Conservation (phyloP, 2,329 filamentous ascomycete genomes). For the Capronia americana region DNA sequence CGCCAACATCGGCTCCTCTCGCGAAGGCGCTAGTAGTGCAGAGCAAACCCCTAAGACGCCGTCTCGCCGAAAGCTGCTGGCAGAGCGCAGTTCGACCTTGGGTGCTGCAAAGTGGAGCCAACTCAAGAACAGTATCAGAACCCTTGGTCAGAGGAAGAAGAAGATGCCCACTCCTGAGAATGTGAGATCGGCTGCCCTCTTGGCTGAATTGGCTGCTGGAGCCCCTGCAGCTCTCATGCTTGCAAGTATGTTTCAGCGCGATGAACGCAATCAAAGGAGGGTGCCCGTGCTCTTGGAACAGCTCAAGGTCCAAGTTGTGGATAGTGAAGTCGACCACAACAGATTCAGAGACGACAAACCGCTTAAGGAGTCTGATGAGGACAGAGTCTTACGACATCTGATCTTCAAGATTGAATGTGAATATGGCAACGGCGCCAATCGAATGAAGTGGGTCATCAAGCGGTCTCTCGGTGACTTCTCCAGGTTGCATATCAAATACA, state of each 20-base stretch:
- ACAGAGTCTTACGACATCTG: constrained; percentile 69
- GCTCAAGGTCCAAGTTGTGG: constrained; percentile 83
- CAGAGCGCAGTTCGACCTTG: constrained; percentile 73
- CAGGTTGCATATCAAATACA: constrained; percentile 93
- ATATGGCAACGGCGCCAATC: constrained; percentile 91
- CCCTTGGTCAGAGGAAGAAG: constrained; percentile 77
- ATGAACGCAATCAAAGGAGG: constrained; percentile 92
- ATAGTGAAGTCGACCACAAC: constrained; percentile 71
- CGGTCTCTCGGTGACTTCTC: constrained; percentile 87
- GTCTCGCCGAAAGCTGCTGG: constrained; percentile 50
- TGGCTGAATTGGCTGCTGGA: constrained; percentile 91
- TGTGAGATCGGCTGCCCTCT: constrained; percentile 92
- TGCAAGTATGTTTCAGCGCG: constrained; percentile 96
- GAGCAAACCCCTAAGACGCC: constrained; percentile 36
- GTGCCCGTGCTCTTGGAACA: constrained; percentile 96
- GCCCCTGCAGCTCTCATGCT: constrained; percentile 92
- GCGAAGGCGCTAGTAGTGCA: constrained; percentile 43
- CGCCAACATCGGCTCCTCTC: constrained; percentile 68
- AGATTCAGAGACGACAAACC: constrained; percentile 40
- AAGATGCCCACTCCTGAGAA: constrained; percentile 87
- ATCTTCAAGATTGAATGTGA: constrained; percentile 92
- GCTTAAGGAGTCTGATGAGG: constrained; percentile 25
- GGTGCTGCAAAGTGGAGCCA: constrained; percentile 86
- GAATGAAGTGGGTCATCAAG: constrained; percentile 96
- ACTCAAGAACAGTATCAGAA: constrained; percentile 85